phyloP scores from a whole-genome alignment of 306 rosid genomes.

The Ceratonia siliqua region DNA sequence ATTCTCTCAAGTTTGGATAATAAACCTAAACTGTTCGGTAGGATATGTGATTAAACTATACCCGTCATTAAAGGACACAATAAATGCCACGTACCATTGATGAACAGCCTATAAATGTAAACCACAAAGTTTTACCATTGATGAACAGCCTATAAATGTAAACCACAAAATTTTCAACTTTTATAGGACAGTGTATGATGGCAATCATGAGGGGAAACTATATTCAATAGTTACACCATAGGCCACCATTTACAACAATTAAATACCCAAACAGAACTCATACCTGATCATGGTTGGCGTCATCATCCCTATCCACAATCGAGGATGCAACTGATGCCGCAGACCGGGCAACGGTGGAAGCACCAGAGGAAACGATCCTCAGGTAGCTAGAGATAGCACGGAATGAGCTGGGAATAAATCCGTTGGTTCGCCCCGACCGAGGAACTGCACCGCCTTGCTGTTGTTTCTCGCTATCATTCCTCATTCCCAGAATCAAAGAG shows the following conservation, averaged over 20 bases:
- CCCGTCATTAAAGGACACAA: neutral
- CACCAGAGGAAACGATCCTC: constrained; percentile 75
- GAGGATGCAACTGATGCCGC: constrained; percentile 76
- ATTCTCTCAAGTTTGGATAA: neutral
- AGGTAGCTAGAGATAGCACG: constrained; percentile 73
- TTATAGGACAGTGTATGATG: neutral
- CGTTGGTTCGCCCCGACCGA: constrained; percentile 51
- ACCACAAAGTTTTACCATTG: neutral
- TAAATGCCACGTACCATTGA: constrained; percentile 3
- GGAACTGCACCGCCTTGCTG: constrained; percentile 53
- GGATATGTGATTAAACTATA: neutral
- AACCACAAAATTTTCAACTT: neutral
- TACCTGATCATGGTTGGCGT: constrained; percentile 63
- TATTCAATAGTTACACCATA: neutral
- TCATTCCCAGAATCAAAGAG: constrained; percentile 67
- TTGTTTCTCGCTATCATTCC: constrained; percentile 67
- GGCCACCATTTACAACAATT: neutral
- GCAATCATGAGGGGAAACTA: neutral
- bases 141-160: neutral
- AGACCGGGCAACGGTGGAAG: constrained; percentile 78
- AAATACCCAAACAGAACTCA: neutral
- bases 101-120: neutral
- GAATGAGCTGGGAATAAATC: constrained; percentile 67
- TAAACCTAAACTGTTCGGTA: neutral
- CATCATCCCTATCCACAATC: constrained; percentile 64